phyloP scores from a whole-genome alignment of 192 early-diverging fungal species.

The Coemansia sp. region DNA sequence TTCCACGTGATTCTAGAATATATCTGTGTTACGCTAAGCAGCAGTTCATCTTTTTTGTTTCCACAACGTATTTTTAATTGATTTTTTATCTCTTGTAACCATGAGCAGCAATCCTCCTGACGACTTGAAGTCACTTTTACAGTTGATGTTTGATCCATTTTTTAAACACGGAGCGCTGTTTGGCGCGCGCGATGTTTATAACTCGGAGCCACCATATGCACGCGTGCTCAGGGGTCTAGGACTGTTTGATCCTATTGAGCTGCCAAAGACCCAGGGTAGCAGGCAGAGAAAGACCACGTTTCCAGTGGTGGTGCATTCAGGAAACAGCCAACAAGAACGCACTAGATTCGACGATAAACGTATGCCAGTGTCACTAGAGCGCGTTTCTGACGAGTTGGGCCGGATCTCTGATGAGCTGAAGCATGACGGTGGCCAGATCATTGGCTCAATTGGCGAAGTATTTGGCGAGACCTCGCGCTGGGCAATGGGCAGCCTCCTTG shows the following conservation, averaged over 20 bases:
- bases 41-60: not conserved
- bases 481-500: constrained; percentile 45
- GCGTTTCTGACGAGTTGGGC: not conserved
- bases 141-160: constrained; percentile 9
- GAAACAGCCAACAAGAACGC: not conserved
- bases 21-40: not conserved
- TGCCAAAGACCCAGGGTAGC: not conserved
- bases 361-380: not conserved
- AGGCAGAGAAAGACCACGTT: constrained; percentile 16
- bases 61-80: not conserved
- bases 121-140: not conserved
- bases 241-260: constrained; percentile 35
- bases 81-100: not conserved
- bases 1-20: constrained; percentile 1
- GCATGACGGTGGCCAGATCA: constrained; percentile 24
- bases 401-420: constrained; percentile 8
- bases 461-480: constrained; percentile 46
- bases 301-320: constrained; percentile 27
- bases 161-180: not conserved
- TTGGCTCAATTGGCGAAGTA: constrained; percentile 27
- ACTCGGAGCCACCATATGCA: constrained; percentile 39
- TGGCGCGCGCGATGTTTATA: not conserved
- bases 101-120: not conserved
- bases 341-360: not conserved
- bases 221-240: constrained; percentile 34